Conservation (phyloP, 331 rosid genomes). For the Pyracantha coccinea region DNA sequence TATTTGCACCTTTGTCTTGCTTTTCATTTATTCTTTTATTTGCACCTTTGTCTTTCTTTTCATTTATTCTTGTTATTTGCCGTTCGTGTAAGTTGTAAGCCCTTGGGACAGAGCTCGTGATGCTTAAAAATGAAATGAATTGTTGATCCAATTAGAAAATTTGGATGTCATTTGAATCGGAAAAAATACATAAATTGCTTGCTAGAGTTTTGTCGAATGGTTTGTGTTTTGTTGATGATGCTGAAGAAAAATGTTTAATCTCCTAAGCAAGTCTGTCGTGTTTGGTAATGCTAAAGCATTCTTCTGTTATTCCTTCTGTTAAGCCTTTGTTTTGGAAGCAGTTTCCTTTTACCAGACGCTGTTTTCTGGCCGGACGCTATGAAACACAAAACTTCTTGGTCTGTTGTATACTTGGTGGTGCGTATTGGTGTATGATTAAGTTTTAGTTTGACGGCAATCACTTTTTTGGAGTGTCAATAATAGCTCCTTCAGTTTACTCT, state of each 20-base stretch:
- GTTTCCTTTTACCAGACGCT: too few relatives aligned
- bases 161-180: not conserved
- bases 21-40: not conserved
- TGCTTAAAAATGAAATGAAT: not conserved
- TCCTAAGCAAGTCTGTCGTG: not conserved
- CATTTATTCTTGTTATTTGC: not conserved
- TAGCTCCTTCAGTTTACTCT: too few relatives aligned
- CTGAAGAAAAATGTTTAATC: not conserved
- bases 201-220: not conserved
- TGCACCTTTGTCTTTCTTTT: too few relatives aligned
- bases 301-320: not conserved
- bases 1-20: not conserved
- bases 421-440: too few relatives aligned
- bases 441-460: too few relatives aligned
- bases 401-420: too few relatives aligned
- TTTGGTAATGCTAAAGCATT: not conserved
- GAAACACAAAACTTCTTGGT: too few relatives aligned
- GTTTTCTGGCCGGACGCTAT: too few relatives aligned
- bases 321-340: too few relatives aligned
- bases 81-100: not conserved
- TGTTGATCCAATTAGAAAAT: not conserved
- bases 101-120: not conserved
- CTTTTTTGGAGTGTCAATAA: too few relatives aligned
- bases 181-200: not conserved
- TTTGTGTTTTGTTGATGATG: not conserved